Evolutionary conservation across 2,329 filamentous ascomycete species (phyloP).

Genomic region (Ceratocystis cubensis): DNA sequence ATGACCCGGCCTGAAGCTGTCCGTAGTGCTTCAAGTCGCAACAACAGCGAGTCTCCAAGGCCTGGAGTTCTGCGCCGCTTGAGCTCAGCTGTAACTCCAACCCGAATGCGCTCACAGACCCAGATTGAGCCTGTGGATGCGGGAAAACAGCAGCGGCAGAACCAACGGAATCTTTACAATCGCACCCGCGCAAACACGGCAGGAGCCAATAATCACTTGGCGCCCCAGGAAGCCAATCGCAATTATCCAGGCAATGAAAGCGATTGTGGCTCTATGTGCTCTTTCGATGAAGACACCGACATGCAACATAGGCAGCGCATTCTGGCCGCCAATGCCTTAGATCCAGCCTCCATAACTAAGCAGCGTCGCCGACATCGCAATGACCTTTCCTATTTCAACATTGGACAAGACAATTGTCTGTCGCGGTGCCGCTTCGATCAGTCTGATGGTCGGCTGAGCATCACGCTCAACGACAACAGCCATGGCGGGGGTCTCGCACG

Average conservation of each 20-base stretch:
- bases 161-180: not conserved
- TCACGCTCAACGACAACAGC: conserved; percentile 58
- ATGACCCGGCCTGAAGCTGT: not conserved
- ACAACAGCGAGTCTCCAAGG: not conserved
- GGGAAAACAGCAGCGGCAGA: not conserved
- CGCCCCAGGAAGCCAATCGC: not conserved
- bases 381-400: conserved; percentile 33
- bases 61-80: not conserved
- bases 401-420: conserved; percentile 52
- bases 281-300: not conserved
- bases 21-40: not conserved
- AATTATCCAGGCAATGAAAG: not conserved
- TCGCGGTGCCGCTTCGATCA: conserved; percentile 51
- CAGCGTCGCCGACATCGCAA: not conserved
- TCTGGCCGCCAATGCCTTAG: not conserved
- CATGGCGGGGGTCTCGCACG: conserved; percentile 55
- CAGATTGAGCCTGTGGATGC: not conserved
- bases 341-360: not conserved
- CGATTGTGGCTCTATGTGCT: not conserved
- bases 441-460: conserved; percentile 56
- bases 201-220: not conserved
- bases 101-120: not conserved
- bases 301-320: not conserved
- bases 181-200: not conserved
- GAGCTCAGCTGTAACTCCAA: not conserved